phyloP scores from a whole-genome alignment of 495 filamentous ascomycete genomes.

The Hyphodiscus hymeniophilus region DNA sequence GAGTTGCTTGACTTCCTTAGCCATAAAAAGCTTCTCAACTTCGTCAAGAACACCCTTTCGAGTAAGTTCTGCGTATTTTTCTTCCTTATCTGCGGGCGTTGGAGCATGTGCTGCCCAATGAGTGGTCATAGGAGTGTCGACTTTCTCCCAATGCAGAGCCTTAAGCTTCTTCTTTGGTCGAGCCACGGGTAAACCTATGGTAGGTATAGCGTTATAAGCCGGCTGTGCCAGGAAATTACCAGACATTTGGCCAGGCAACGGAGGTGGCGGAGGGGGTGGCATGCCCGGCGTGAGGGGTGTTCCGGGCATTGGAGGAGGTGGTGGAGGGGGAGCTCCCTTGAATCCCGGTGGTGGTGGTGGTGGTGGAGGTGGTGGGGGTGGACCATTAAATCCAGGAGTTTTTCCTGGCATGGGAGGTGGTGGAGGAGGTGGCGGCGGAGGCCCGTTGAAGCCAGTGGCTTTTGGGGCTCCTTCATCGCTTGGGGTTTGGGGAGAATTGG shows the following conservation, averaged over 20 bases:
- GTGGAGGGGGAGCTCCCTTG: slow-evolving; percentile 43
- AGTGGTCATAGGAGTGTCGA: slow-evolving; percentile 86
- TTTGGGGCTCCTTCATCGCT: slow-evolving; percentile 43
- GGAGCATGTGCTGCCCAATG: slow-evolving; percentile 88
- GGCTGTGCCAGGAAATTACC: slow-evolving; percentile 46
- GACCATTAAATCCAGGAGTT: slow-evolving; percentile 33
- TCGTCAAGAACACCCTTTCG: slow-evolving; percentile 93
- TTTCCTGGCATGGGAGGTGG: slow-evolving; percentile 42
- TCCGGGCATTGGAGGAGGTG: slow-evolving; percentile 41
- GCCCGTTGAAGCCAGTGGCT: slow-evolving; percentile 28
- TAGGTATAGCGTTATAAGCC: slow-evolving; percentile 30
- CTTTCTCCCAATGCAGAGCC: slow-evolving; percentile 98
- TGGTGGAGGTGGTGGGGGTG: slow-evolving; percentile 37
- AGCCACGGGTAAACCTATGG: slow-evolving; percentile 59
- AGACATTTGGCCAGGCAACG: slow-evolving; percentile 49
- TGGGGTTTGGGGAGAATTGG: slow-evolving; percentile 62
- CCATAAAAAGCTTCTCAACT: slow-evolving; percentile 94
- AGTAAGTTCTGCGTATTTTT: slow-evolving; percentile 88
- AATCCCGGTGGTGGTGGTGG: slow-evolving; percentile 38
- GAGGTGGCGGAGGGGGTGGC: slow-evolving; percentile 43
- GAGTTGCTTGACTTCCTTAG: slow-evolving; percentile 91
- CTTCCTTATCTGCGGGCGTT: slow-evolving; percentile 76
- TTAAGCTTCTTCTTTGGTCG: slow-evolving; percentile 99
- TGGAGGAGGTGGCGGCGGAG: slow-evolving; percentile 43
- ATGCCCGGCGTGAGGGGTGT: slow-evolving; percentile 31